These are phyloP conservation scores for Heterococcus sp. DNA, from an alignment of 108 stramenopile genomes.

Conservation along the genomic window DNA sequence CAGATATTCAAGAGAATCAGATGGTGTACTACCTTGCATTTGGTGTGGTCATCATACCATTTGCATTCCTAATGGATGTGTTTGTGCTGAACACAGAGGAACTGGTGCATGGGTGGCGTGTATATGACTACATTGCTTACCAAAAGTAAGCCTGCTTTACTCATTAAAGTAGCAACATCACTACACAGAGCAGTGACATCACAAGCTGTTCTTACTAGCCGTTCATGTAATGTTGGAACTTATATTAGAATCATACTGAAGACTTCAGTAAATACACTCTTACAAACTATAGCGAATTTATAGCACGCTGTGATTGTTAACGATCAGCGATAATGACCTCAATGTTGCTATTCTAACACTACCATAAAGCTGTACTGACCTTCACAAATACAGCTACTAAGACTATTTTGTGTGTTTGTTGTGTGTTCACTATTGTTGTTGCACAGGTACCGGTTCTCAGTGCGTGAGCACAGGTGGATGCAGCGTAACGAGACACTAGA, in stretches of 20 bases:
- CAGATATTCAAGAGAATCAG: slow-evolving; percentile 65
- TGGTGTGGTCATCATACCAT: slow-evolving; percentile 57
- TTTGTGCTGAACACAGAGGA: slow-evolving; percentile 76
- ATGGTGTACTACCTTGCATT: slow-evolving; percentile 75
- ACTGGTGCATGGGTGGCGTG: slow-evolving; percentile 77
- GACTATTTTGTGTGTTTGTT: no score
- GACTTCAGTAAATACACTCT: no score
- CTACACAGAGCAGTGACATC: no score
- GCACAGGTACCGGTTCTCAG: slow-evolving; percentile 64
- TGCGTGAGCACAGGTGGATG: slow-evolving; percentile 72
- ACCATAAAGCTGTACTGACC: not conserved
- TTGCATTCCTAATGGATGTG: slow-evolving; percentile 61
- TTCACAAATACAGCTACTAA: no score
- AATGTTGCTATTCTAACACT: not conserved
- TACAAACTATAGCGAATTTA: no score
- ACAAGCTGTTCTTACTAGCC: no score
- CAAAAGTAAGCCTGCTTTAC: slow-evolving; percentile 57
- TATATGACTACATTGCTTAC: slow-evolving; percentile 79
- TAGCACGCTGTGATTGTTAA: no score
- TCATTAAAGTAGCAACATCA: no score
- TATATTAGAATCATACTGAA: no score
- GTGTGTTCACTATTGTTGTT: not conserved
- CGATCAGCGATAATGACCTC: no score
- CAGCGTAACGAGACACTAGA: slow-evolving; percentile 63
- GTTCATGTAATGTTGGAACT: no score